Evolutionary conservation across 2,329 filamentous ascomycete species (phyloP).

Genomic region (Calonectria hongkongensis): DNA sequence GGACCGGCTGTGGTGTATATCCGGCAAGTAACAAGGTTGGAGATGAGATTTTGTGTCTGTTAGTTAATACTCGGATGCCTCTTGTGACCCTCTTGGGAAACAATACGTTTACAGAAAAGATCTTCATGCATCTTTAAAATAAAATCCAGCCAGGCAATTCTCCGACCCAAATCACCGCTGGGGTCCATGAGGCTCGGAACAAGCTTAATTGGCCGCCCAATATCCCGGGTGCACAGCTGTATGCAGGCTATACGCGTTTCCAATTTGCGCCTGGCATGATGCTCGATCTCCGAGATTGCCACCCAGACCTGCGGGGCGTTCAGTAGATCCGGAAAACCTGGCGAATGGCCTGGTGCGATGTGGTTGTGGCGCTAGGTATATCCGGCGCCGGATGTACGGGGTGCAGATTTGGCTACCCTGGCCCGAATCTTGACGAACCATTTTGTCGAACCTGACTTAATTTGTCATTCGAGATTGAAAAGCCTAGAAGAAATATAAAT

Average conservation of each 20-base stretch:
- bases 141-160: not conserved
- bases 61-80: not conserved
- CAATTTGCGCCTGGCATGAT: not conserved
- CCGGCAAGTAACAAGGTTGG: not conserved
- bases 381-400: constrained; percentile 19
- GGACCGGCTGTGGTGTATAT: not conserved
- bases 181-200: constrained; percentile 3
- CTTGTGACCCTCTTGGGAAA: not conserved
- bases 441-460: no score
- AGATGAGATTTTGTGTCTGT: not conserved
- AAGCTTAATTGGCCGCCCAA: constrained; percentile 21
- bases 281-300: constrained; percentile 20
- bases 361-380: constrained; percentile 18
- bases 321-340: constrained; percentile 3
- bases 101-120: not conserved
- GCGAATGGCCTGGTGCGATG: not conserved
- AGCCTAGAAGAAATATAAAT: no score
- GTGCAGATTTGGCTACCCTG: not conserved
- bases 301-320: not conserved
- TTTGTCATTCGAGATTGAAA: no score
- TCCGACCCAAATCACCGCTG: constrained; percentile 5
- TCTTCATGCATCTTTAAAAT: not conserved
- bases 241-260: not conserved
- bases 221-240: constrained; percentile 1
- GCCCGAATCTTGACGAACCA: not conserved